Evolutionary conservation across 2,329 filamentous ascomycete species (phyloP).

Genomic region (Colletotrichum karsti): DNA sequence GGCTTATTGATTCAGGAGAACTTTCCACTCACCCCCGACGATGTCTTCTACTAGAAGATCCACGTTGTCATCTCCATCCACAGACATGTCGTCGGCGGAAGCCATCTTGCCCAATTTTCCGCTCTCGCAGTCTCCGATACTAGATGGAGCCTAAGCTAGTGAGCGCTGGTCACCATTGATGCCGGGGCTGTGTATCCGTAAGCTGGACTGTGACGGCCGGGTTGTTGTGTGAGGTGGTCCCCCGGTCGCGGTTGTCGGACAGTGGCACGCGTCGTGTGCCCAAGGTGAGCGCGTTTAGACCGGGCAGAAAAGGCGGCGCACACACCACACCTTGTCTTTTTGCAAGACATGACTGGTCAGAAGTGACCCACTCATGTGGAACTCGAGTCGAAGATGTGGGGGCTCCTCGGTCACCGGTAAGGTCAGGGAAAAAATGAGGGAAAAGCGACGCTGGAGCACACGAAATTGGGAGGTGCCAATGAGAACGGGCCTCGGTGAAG

Average conservation of each 20-base stretch:
- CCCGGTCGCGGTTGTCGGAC: slow-evolving; percentile 1
- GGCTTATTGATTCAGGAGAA: not conserved
- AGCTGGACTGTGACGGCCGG: no score
- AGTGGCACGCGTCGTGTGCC: slow-evolving; percentile 17
- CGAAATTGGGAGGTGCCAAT: not conserved
- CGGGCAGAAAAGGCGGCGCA: not conserved
- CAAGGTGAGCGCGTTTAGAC: slow-evolving; percentile 20
- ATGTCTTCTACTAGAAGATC: slow-evolving; percentile 46
- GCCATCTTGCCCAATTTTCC: not conserved
- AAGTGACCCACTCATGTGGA: not conserved
- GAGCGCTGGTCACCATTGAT: not conserved
- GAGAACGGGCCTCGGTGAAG: slow-evolving; percentile 8
- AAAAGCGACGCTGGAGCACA: not conserved
- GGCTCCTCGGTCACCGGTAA: slow-evolving; percentile 5
- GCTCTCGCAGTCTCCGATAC: not conserved
- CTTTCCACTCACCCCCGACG: slow-evolving; percentile 33
- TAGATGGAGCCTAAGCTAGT: not conserved
- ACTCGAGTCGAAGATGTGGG: not conserved
- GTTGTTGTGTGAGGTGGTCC: not conserved
- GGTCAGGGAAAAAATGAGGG: no score
- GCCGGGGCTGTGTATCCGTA: no score
- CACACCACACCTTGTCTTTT: not conserved
- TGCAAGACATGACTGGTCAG: not conserved
- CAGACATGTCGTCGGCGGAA: slow-evolving; percentile 27
- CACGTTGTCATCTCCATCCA: slow-evolving; percentile 41